Evolutionary conservation across 2,329 filamentous ascomycete species (phyloP).

Genomic region (Fusarium fujikuroi): DNA sequence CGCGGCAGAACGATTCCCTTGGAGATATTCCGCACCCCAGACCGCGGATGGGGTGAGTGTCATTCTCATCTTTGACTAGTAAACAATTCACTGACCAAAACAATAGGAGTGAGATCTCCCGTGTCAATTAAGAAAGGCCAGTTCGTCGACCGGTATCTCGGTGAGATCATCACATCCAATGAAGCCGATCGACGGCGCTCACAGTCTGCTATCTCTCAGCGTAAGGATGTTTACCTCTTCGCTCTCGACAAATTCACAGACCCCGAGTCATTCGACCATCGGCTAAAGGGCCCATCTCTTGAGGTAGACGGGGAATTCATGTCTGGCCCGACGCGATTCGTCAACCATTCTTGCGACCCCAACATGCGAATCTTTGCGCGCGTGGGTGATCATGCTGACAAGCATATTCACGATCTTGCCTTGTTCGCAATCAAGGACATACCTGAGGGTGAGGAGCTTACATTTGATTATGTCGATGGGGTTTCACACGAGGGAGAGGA

Average conservation of each 20-base stretch:
- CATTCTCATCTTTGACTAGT: neutral
- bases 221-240: constrained; percentile 84
- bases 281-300: constrained; percentile 65
- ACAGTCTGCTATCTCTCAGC: constrained; percentile 62
- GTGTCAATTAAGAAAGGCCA: constrained; percentile 75
- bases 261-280: constrained; percentile 63
- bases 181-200: constrained; percentile 75
- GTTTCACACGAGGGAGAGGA: constrained; percentile 63
- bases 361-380: constrained; percentile 84
- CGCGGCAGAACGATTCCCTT: constrained; percentile 76
- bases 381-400: constrained; percentile 80
- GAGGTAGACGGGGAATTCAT: constrained; percentile 79
- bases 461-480: constrained; percentile 82
- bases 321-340: constrained; percentile 82
- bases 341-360: constrained; percentile 84
- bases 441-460: constrained; percentile 73
- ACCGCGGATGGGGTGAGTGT: constrained; percentile 78
- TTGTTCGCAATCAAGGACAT: constrained; percentile 79
- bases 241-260: constrained; percentile 83
- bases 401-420: constrained; percentile 78
- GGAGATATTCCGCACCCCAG: constrained; percentile 78
- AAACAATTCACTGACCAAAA: neutral
- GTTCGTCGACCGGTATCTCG: constrained; percentile 83
- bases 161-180: constrained; percentile 71
- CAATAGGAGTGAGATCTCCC: constrained; percentile 69